Percentiles rank a stretch among this genome's conserved stretches.
These are phyloP conservation scores for Daldinia bambusicola DNA, from an alignment of 495 filamentous ascomycete genomes.

Conservation along the genomic window DNA sequence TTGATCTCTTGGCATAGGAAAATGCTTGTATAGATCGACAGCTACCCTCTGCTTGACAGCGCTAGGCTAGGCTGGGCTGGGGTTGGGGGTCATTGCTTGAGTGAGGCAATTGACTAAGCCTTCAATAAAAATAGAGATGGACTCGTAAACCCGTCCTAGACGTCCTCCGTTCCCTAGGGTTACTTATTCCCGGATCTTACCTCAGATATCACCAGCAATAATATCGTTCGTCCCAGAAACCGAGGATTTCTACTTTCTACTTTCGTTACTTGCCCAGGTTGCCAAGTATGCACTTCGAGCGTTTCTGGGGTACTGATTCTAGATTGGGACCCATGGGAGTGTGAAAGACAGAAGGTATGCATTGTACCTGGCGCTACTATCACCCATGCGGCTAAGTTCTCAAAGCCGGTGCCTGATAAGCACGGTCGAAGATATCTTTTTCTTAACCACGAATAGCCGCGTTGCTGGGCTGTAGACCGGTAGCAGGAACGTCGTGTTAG, in stretches of 20 bases:
- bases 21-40: slow-evolving; percentile 36
- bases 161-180: not conserved
- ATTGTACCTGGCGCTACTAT: not conserved
- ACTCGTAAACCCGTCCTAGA: not conserved
- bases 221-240: not conserved
- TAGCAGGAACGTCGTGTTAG: not conserved
- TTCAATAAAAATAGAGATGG: slow-evolving; percentile 17
- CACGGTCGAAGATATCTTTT: not conserved
- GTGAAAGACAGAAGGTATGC: not conserved
- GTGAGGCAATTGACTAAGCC: slow-evolving; percentile 11
- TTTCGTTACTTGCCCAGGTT: not conserved
- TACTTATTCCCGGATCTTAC: slow-evolving; percentile 40
- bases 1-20: slow-evolving; percentile 31
- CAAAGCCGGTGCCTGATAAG: not conserved
- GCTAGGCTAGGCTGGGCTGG: slow-evolving; percentile 2
- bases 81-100: not conserved
- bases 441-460: not conserved
- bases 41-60: slow-evolving; percentile 19
- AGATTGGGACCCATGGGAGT: not conserved
- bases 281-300: not conserved
- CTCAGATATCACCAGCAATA: slow-evolving; percentile 7
- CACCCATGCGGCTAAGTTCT: not conserved
- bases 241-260: not conserved
- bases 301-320: not conserved
- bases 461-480: not conserved